These are phyloP conservation scores for Lomentospora prolificans DNA, from an alignment of 2,329 filamentous ascomycete species.

Conservation along the genomic window DNA sequence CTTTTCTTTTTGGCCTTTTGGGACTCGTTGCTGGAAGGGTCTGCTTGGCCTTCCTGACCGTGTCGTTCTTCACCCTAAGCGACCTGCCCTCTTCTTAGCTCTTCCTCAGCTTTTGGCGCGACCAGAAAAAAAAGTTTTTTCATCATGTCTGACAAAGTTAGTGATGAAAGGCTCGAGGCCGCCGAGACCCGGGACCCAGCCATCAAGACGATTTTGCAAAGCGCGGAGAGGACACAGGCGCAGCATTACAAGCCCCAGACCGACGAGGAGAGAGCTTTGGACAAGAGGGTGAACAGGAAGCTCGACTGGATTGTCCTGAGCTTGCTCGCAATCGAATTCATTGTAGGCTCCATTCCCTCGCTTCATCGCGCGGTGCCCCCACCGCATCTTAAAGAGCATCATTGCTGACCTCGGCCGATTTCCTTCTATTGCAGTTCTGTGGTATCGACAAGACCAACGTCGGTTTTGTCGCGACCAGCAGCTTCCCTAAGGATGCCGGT, in stretches of 20 bases:
- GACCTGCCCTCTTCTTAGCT: background rate
- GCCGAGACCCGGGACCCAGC: constrained; percentile 8
- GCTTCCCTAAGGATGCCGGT: constrained; percentile 15
- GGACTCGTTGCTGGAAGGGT: too few species aligned
- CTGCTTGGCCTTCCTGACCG: too few species aligned
- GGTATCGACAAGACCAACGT: constrained; percentile 17
- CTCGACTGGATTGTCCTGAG: constrained; percentile 12
- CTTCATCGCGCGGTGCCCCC: too few species aligned
- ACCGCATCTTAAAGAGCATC: too few species aligned
- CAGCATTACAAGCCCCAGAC: constrained; percentile 11
- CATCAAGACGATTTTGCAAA: background rate
- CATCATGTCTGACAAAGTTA: background rate
- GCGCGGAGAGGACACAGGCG: background rate
- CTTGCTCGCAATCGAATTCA: constrained; percentile 13
- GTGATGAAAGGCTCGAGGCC: background rate
- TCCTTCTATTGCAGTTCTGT: constrained; percentile 11
- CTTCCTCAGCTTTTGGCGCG: too few species aligned
- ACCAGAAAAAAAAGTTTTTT: too few species aligned
- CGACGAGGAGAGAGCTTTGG: constrained; percentile 11
- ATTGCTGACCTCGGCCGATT: background rate
- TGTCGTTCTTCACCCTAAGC: too few species aligned
- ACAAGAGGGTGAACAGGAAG: constrained; percentile 13
- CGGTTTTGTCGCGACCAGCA: constrained; percentile 16
- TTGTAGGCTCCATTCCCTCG: too few species aligned
- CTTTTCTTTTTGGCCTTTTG: too few species aligned